phyloP scores from a whole-genome alignment of 2,329 filamentous ascomycete species.

The Cadophora malorum region DNA sequence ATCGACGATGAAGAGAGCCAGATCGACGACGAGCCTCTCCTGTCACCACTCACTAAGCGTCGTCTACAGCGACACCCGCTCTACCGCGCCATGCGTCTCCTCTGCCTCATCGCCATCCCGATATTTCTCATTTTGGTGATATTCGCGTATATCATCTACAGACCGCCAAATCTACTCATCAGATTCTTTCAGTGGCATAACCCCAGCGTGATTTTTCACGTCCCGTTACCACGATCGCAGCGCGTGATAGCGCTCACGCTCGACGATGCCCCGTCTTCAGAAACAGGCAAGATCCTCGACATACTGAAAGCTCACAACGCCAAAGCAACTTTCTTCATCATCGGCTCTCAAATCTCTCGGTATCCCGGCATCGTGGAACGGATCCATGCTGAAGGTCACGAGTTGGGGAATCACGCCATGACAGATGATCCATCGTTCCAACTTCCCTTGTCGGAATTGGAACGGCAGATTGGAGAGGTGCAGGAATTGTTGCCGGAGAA shows the following conservation, averaged over 20 bases:
- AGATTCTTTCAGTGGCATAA: slow-evolving; percentile 72
- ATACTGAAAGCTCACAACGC: slow-evolving; percentile 71
- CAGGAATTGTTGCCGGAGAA: slow-evolving; percentile 58
- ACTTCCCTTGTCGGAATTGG: slow-evolving; percentile 64
- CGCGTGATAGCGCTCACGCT: slow-evolving; percentile 83
- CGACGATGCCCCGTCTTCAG: slow-evolving; percentile 80
- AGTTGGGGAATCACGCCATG: slow-evolving; percentile 90
- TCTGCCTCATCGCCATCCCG: slow-evolving; percentile 35
- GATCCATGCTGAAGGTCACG: slow-evolving; percentile 67
- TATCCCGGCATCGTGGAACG: slow-evolving; percentile 60
- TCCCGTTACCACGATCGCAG: slow-evolving; percentile 58
- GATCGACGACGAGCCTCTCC: slow-evolving; percentile 17
- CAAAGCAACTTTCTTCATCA: slow-evolving; percentile 86
- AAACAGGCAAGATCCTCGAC: slow-evolving; percentile 73
- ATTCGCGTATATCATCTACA: slow-evolving; percentile 76
- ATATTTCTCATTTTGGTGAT: slow-evolving; percentile 41
- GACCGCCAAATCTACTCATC: slow-evolving; percentile 76
- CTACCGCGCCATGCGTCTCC: slow-evolving; percentile 14
- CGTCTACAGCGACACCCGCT: not conserved
- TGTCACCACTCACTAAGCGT: not conserved
- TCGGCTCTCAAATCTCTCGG: slow-evolving; percentile 75
- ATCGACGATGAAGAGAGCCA: slow-evolving; percentile 43
- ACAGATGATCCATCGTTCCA: slow-evolving; percentile 77
- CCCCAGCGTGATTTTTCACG: slow-evolving; percentile 81
- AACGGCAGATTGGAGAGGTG: slow-evolving; percentile 68